These are phyloP conservation scores for Ilyonectria mors-panacis DNA, from an alignment of 2,329 filamentous ascomycete genomes.

Conservation along the genomic window DNA sequence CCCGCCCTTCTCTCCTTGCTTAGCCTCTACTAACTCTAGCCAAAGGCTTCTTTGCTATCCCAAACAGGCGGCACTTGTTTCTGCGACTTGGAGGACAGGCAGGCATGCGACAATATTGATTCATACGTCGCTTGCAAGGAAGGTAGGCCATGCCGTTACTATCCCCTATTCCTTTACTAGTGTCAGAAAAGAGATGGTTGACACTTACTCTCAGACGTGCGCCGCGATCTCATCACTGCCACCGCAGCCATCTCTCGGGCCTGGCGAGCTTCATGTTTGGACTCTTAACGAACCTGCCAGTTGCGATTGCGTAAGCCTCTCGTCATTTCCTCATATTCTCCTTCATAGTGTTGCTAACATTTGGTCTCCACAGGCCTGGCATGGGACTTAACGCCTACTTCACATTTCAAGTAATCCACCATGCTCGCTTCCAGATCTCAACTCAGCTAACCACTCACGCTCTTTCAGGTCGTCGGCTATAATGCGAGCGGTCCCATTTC, in stretches of 20 bases:
- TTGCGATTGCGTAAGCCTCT: constrained; percentile 55
- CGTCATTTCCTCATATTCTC: neutral
- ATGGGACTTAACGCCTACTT: constrained; percentile 80
- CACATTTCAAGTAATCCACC: constrained; percentile 65
- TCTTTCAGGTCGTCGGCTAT: constrained; percentile 74
- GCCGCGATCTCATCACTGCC: constrained; percentile 84
- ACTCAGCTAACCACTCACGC: neutral
- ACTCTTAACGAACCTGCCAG: constrained; percentile 83
- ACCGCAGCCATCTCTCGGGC: constrained; percentile 86
- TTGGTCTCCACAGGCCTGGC: constrained; percentile 64
- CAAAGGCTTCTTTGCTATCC: constrained; percentile 78
- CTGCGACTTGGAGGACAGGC: constrained; percentile 65
- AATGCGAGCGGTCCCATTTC: constrained; percentile 71
- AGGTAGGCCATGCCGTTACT: constrained; percentile 51
- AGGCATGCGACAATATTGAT: constrained; percentile 64
- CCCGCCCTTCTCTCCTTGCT: neutral
- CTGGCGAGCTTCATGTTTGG: constrained; percentile 84
- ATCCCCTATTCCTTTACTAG: neutral
- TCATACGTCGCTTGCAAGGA: constrained; percentile 64
- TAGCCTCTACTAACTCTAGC: constrained; percentile 13
- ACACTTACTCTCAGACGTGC: constrained; percentile 63
- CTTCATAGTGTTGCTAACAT: constrained; percentile 16
- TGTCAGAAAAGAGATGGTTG: neutral
- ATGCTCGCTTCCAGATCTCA: neutral
- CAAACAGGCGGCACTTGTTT: constrained; percentile 84